Base-by-base conservation (phyloP, 306 rosid species). In the Begonia loranthoides region DNA sequence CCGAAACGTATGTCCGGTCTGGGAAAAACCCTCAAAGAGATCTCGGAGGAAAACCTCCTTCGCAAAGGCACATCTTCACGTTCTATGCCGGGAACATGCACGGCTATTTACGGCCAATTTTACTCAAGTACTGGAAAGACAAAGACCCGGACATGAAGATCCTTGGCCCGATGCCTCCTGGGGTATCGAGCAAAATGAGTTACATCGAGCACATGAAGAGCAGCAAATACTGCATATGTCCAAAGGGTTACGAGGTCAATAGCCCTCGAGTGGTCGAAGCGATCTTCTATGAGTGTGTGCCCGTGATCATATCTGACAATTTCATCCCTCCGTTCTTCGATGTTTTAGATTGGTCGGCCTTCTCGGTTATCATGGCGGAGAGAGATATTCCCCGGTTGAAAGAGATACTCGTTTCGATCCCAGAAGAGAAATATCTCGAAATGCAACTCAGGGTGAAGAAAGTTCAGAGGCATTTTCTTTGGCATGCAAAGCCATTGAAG, bases 241-340 rank as follows among this genome's bases (percentile, higher is more conserved):
- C 99, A 49, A 90, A 86, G 64, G 99, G 96, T 17, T 83, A 80
- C 4, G 95, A 90, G 81, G 95, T 86, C 67, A 90, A 86, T 64
- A 90, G 96, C 59, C 99, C 96, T 1, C 55, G 94, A 7, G 79
- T 90, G 33, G 94, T 86, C 2, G 99, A 90, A 62, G 87, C 99
- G 51, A 74, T 90, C 62, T 83, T 80, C 63, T 83, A 80, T 17
- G 94, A 90, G 75, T 86, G 99, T 22, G 81, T 90, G 0, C 99
- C 99, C 10, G 99, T 90, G 77, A 90, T 90, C 70, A 86, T 90
- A 69, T 90, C 99, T 4, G 99, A 90, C 69, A 90, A 90, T 60
- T 90, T 90, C 41, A 95, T 90, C 67, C 97, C 94, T 3, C 80
- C 97, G 9, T 82, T 82, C 76, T 90, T 90, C 10, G 95, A 85